Evolutionary conservation across 1,284 basidiomycete genomes (phyloP), one percentile per base, ranked within the genome.

Genomic region (Peniophora sp.): DNA sequence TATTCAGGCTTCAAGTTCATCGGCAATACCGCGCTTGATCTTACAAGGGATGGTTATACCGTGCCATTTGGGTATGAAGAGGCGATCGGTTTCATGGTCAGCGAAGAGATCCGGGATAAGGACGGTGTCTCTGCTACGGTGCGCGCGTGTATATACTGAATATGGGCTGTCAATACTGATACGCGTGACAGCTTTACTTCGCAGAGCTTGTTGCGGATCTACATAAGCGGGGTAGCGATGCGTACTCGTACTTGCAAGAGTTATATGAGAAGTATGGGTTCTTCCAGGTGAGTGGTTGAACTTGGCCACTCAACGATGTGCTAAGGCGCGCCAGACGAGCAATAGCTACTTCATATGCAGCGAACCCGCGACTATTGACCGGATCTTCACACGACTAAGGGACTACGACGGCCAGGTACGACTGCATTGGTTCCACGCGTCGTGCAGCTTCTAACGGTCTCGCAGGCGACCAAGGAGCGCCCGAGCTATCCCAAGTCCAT

Each of bases 41-140:
- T 92, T 10, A 81, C 77, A 17, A 61, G 67, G 39, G 67, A 81
- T 47, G 90, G 88, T 0, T 89, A 77, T 59, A 76, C 83, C 23
- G 87, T 90, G 9, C 79, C 78, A 0, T 92, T 92, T 62, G 88
- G 84, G 8, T 93, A 93, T 58, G 90, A 93, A 64, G 90, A 93
- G 64, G 91, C 91, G 0, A 91, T 93, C 51, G 88, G 90, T 1
- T 93, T 79, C 60, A 91, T 92, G 88, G 82, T 90, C 62, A 87
- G 87, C 12, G 68, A 75, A 6, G 71, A 81, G 43, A 79, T 92
- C 55, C 75, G 86, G 27, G 91, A 93, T 62, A 93, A 93, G 61
- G 90, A 93, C 60, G 90, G 90, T 2, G 79, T 92, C 45, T 78
- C 86, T 50, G 85, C 87, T 3, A 80, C 82, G 20, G 48, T 12